Evolutionary conservation across 495 filamentous ascomycete genomes (phyloP).

Genomic region (Aspergillus sclerotiicarbonarius): DNA sequence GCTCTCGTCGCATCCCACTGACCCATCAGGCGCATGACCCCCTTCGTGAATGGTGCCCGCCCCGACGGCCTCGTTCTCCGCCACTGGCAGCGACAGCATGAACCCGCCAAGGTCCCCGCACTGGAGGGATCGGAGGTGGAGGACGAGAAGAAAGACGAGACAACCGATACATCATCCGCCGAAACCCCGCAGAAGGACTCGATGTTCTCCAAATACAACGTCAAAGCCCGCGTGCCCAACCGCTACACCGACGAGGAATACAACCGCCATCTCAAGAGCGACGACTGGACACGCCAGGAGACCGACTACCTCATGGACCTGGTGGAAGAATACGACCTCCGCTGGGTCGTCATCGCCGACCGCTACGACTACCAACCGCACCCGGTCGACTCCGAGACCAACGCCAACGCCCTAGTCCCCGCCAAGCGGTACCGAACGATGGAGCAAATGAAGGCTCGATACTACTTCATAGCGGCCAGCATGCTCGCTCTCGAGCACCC

Average conservation of each 20-base stretch:
- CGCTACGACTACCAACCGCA: conserved; percentile 76
- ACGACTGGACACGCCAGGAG: conserved; percentile 85
- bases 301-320: conserved; percentile 84
- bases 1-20: background rate
- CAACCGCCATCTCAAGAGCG: conserved; percentile 63
- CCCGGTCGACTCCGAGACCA: conserved; percentile 35
- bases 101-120: conserved; percentile 38
- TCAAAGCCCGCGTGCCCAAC: conserved; percentile 66
- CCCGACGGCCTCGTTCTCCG: conserved; percentile 55
- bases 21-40: conserved; percentile 46
- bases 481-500: conserved; percentile 84
- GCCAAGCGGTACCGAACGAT: conserved; percentile 57
- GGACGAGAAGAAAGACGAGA: conserved; percentile 41
- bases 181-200: conserved; percentile 38
- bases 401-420: conserved; percentile 38
- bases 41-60: conserved; percentile 60
- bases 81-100: conserved; percentile 61
- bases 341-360: conserved; percentile 91
- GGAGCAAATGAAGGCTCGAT: conserved; percentile 89
- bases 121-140: conserved; percentile 44
- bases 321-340: conserved; percentile 72
- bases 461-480: conserved; percentile 79
- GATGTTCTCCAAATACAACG: conserved; percentile 76
- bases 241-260: conserved; percentile 85
- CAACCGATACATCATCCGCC: conserved; percentile 20